Percentiles rank a stretch among this genome's conserved stretches.
These are phyloP conservation scores for Penicillium verrucosum DNA, from an alignment of 2,329 filamentous ascomycete genomes.

Conservation along the genomic window DNA sequence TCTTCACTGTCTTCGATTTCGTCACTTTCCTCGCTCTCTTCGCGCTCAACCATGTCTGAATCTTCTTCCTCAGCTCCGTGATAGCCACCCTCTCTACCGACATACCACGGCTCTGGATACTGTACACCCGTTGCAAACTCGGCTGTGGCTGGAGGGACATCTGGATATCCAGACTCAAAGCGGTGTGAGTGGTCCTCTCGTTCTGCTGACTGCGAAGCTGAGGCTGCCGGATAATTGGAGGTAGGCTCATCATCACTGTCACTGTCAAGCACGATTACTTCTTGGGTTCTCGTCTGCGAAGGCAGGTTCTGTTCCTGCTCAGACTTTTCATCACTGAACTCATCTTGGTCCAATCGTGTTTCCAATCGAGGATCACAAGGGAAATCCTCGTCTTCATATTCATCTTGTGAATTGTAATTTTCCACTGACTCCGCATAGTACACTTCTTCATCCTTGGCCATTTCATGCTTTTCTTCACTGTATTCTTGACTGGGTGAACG, in stretches of 20 bases:
- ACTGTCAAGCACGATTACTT: constrained; percentile 44
- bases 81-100: constrained; percentile 2
- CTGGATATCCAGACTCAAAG: not conserved
- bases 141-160: not conserved
- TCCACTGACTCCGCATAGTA: constrained; percentile 2
- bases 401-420: constrained; percentile 7
- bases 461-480: constrained; percentile 12
- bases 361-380: constrained; percentile 6
- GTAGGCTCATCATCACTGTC: constrained; percentile 40
- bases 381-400: constrained; percentile 13
- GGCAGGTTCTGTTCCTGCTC: constrained; percentile 1
- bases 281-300: constrained; percentile 18
- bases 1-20: not conserved
- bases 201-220: not conserved
- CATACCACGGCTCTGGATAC: constrained; percentile 1
- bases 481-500: not conserved
- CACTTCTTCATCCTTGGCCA: constrained; percentile 11
- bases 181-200: not conserved
- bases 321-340: constrained; percentile 13
- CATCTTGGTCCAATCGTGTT: constrained; percentile 7
- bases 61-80: not conserved
- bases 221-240: constrained; percentile 3
- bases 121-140: not conserved
- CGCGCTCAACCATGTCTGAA: not conserved
- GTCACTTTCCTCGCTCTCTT: constrained; percentile 1